Conservation (phyloP, 2,329 filamentous ascomycete genomes). For the Lasiodiplodia sp. region DNA sequence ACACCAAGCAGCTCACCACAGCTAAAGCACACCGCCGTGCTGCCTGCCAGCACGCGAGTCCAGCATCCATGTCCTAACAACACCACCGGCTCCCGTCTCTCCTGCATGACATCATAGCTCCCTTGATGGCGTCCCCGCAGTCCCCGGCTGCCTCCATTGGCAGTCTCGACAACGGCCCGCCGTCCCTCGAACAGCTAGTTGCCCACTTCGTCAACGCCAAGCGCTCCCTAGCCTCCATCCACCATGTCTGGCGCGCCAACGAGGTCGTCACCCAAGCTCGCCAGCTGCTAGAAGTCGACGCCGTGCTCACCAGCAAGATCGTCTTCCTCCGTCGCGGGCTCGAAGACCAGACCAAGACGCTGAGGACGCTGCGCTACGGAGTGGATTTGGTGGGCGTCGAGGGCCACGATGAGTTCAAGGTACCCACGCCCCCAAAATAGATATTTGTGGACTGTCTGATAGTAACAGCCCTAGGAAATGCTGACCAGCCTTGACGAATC, state of each 20-base stretch:
- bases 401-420: conserved; percentile 54
- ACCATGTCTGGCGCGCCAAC: conserved; percentile 82
- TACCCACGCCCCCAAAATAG: conserved; percentile 33
- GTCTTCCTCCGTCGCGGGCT: conserved; percentile 51
- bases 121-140: conserved; percentile 40
- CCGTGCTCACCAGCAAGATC: conserved; percentile 68
- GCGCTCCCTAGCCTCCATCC: conserved; percentile 83
- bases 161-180: conserved; percentile 48
- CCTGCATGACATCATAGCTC: conserved; percentile 19
- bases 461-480: conserved; percentile 51
- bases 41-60: conserved; percentile 12
- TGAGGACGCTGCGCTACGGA: conserved; percentile 53
- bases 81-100: not conserved
- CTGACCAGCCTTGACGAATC: conserved; percentile 71
- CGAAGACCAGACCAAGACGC: conserved; percentile 52
- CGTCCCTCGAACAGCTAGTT: conserved; percentile 77
- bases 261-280: conserved; percentile 82
- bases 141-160: conserved; percentile 51
- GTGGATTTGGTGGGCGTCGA: conserved; percentile 51
- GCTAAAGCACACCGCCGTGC: conserved; percentile 22
- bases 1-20: conserved; percentile 18
- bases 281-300: conserved; percentile 77
- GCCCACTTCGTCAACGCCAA: conserved; percentile 86
- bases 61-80: conserved; percentile 7
- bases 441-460: not conserved